Percentiles rank a stretch among this genome's conserved stretches.
Evolutionary conservation across 2,329 filamentous ascomycete species (phyloP).

Genomic region (Fusarium solani-melongenae): DNA sequence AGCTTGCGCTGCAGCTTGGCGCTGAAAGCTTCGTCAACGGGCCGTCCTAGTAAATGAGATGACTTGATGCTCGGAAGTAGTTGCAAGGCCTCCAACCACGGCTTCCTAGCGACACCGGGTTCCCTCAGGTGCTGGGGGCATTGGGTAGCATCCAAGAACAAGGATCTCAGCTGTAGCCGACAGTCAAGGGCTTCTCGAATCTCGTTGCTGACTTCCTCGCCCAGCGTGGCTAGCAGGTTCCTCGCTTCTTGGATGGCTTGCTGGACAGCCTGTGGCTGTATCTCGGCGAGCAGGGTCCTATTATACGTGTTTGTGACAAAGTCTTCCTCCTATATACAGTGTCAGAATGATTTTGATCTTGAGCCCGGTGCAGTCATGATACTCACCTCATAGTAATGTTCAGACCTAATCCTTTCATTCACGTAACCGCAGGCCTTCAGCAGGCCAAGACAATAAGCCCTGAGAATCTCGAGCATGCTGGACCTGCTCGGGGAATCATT

Average conservation of each 20-base stretch:
- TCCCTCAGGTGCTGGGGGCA: slow-evolving; percentile 58
- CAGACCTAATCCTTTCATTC: slow-evolving; percentile 79
- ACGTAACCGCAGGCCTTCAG: slow-evolving; percentile 86
- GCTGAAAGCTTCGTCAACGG: slow-evolving; percentile 85
- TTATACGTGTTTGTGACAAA: slow-evolving; percentile 94
- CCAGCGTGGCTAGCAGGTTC: slow-evolving; percentile 58
- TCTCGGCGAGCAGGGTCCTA: slow-evolving; percentile 75
- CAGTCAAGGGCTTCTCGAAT: slow-evolving; percentile 67
- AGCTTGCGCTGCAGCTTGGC: slow-evolving; percentile 90
- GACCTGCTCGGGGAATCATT: slow-evolving; percentile 46
- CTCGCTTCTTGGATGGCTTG: slow-evolving; percentile 65
- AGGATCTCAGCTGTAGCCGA: slow-evolving; percentile 74
- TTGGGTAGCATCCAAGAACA: slow-evolving; percentile 68
- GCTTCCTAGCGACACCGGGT: slow-evolving; percentile 59
- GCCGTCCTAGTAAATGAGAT: slow-evolving; percentile 70
- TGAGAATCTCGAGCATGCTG: slow-evolving; percentile 72
- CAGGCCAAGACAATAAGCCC: slow-evolving; percentile 87
- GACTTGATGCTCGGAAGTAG: slow-evolving; percentile 67
- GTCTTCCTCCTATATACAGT: slow-evolving; percentile 80
- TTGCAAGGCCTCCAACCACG: slow-evolving; percentile 63
- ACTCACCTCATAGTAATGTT: slow-evolving; percentile 88
- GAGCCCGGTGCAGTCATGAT: background rate
- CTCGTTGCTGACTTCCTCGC: slow-evolving; percentile 53
- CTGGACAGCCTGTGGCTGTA: slow-evolving; percentile 68
- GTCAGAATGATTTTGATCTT: background rate